Conservation (phyloP, 2,329 filamentous ascomycete species). For the Penicillium corylophilum region DNA sequence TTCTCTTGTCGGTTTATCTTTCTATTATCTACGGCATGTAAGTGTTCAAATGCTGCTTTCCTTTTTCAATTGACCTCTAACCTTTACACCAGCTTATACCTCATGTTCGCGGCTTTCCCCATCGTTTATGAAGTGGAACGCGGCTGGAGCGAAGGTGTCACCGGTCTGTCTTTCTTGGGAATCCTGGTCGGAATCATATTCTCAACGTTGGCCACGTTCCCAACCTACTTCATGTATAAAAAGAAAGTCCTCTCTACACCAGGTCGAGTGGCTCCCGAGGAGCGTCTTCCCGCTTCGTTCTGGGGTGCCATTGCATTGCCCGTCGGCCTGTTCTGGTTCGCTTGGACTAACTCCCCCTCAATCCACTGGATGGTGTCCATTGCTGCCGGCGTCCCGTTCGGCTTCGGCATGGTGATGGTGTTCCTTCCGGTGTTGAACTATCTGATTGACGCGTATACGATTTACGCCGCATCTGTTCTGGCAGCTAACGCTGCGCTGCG, state of each 20-base stretch:
- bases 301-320: slow-evolving; percentile 27
- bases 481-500: slow-evolving; percentile 44
- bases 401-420: slow-evolving; percentile 37
- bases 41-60: too few relatives aligned
- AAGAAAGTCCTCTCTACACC: too few relatives aligned
- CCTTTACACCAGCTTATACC: slow-evolving; percentile 16
- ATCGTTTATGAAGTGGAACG: slow-evolving; percentile 30
- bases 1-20: slow-evolving; percentile 31
- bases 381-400: slow-evolving; percentile 31
- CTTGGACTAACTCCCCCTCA: slow-evolving; percentile 5
- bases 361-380: slow-evolving; percentile 34
- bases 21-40: slow-evolving; percentile 30
- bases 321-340: slow-evolving; percentile 25
- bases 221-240: slow-evolving; percentile 7
- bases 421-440: too few relatives aligned
- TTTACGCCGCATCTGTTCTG: slow-evolving; percentile 37
- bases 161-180: slow-evolving; percentile 30
- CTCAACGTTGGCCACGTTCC: slow-evolving; percentile 21
- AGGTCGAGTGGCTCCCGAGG: slow-evolving; percentile 27
- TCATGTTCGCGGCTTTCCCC: slow-evolving; percentile 33
- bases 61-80: too few relatives aligned
- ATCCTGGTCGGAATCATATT: slow-evolving; percentile 33
- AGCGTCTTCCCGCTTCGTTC: slow-evolving; percentile 28
- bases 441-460: slow-evolving; percentile 7
- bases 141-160: slow-evolving; percentile 30